Conservation (phyloP, 208 protist genomes). For the Trypanosomatidae sp. region DNA sequence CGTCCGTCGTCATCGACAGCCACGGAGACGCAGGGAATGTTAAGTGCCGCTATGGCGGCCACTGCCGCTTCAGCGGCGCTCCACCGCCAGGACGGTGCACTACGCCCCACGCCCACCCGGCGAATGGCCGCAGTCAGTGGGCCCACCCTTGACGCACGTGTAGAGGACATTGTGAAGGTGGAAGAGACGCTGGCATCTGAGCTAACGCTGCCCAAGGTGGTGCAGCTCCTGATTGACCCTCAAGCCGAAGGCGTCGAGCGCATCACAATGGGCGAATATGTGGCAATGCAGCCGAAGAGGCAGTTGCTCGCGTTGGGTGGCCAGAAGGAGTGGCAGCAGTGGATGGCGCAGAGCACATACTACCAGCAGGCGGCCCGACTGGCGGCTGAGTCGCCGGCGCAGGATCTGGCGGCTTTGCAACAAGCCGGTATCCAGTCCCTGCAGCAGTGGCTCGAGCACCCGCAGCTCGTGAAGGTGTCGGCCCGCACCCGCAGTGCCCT, state of each 20-base stretch:
- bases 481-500: conserved; percentile 67
- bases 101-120: conserved; percentile 26
- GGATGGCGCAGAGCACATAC: conserved; percentile 62
- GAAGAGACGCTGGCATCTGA: conserved; percentile 50
- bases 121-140: conserved; percentile 30
- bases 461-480: conserved; percentile 72
- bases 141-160: conserved; percentile 62
- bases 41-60: neutral
- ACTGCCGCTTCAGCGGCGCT: conserved; percentile 5
- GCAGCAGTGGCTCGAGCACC: conserved; percentile 82
- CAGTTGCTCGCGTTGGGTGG: conserved; percentile 64
- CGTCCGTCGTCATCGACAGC: neutral
- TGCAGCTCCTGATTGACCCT: conserved; percentile 77
- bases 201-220: conserved; percentile 58
- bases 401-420: conserved; percentile 65
- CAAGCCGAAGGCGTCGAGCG: conserved; percentile 65
- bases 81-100: conserved; percentile 15
- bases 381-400: conserved; percentile 47
- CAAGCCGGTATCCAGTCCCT: conserved; percentile 74
- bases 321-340: conserved; percentile 75
- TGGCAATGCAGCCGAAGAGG: conserved; percentile 73
- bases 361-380: conserved; percentile 78
- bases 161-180: conserved; percentile 69
- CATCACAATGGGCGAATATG: conserved; percentile 72
- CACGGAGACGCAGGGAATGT: neutral